Percentiles rank a stretch among this genome's conserved stretches.
Conservation (phyloP, 257 asterid genomes). For the Solanum chiquidenum region DNA sequence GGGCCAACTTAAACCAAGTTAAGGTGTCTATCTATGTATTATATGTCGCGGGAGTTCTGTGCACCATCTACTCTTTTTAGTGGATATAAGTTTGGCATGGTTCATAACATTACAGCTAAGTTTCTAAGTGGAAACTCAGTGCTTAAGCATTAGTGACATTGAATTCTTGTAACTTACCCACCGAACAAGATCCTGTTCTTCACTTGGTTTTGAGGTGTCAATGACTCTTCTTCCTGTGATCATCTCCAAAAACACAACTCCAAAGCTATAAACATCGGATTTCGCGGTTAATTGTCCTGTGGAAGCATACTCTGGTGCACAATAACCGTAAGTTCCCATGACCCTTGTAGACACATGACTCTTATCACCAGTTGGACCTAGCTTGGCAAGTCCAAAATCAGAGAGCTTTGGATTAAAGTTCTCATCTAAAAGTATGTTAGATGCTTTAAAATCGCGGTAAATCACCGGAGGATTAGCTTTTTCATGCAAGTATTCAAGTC, state of each 20-base stretch:
- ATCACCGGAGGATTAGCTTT: conserved; percentile 47
- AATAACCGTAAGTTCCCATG: conserved; percentile 60
- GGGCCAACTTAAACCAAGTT: not conserved
- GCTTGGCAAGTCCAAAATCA: conserved; percentile 53
- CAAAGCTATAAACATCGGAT: conserved; percentile 56
- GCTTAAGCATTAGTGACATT: not conserved
- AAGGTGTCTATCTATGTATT: not conserved
- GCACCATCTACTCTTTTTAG: not conserved
- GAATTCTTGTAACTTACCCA: conserved; percentile 27
- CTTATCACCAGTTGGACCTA: conserved; percentile 31
- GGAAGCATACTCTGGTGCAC: conserved; percentile 53
- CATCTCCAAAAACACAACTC: conserved; percentile 47
- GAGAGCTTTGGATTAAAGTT: conserved; percentile 43
- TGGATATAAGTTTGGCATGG: not conserved
- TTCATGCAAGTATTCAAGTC: conserved; percentile 50
- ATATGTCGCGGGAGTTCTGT: not conserved
- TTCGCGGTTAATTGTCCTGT: conserved; percentile 28
- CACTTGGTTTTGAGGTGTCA: conserved; percentile 33
- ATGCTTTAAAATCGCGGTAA: conserved; percentile 53
- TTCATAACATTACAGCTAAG: not conserved
- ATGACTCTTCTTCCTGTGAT: conserved; percentile 47
- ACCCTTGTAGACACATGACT: conserved; percentile 30
- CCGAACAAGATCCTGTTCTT: conserved; percentile 32
- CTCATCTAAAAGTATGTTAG: conserved; percentile 42
- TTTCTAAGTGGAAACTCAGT: not conserved